Evolutionary conservation across 768 basidiomycete genomes (phyloP).

Genomic region (Rubroboletus satanas): DNA sequence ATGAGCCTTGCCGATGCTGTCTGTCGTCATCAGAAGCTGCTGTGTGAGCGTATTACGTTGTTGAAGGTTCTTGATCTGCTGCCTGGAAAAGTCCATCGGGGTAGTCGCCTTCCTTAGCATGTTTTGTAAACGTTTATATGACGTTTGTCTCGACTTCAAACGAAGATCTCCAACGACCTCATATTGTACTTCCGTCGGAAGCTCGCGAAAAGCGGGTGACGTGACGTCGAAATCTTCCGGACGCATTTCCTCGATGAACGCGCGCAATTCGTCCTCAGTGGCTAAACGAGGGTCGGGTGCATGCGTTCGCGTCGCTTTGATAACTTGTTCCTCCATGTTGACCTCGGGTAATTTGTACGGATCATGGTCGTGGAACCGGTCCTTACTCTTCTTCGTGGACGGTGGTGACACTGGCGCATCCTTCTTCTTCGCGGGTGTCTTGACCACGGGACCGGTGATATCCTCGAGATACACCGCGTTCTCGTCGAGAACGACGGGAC

Average conservation of each 20-base stretch:
- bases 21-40: constrained; percentile 86
- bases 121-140: constrained; percentile 83
- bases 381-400: constrained; percentile 52
- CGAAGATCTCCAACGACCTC: constrained; percentile 97
- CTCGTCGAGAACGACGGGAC: constrained; percentile 57
- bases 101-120: constrained; percentile 81
- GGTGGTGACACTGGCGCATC: constrained; percentile 36
- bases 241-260: constrained; percentile 94
- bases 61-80: constrained; percentile 87
- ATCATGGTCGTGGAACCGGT: constrained; percentile 73
- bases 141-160: constrained; percentile 91
- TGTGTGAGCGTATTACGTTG: constrained; percentile 92
- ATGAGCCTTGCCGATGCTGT: constrained; percentile 86
- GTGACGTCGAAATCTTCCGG: constrained; percentile 93
- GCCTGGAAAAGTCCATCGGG: constrained; percentile 92
- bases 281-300: constrained; percentile 89
- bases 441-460: constrained; percentile 50
- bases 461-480: constrained; percentile 89
- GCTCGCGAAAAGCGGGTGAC: constrained; percentile 83
- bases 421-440: constrained; percentile 43
- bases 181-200: constrained; percentile 96
- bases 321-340: constrained; percentile 59
- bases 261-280: constrained; percentile 89
- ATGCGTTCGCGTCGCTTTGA: constrained; percentile 54
- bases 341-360: constrained; percentile 91